Percentiles rank a stretch among this genome's conserved stretches.
phyloP scores from a whole-genome alignment of 768 basidiomycete genomes.

The Russula abietina region DNA sequence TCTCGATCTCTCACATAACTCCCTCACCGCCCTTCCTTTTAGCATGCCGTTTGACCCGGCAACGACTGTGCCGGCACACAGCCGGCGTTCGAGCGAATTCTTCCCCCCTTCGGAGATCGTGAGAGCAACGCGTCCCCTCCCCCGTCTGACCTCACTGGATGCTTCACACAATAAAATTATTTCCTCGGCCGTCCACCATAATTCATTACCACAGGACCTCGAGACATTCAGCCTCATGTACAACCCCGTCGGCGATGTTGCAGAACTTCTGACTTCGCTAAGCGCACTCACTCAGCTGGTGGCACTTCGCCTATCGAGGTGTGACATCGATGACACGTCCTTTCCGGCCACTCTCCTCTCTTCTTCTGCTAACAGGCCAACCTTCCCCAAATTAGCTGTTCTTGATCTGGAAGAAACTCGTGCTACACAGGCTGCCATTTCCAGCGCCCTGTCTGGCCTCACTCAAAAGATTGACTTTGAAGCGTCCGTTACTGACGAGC shows the following conservation, averaged over 20 bases:
- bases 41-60: slow-evolving; percentile 44
- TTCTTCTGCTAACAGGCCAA: slow-evolving; percentile 24
- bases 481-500: slow-evolving; percentile 40
- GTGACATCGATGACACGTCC: slow-evolving; percentile 52
- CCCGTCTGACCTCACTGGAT: slow-evolving; percentile 57
- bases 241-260: slow-evolving; percentile 52
- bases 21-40: slow-evolving; percentile 55
- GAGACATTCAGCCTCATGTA: slow-evolving; percentile 56
- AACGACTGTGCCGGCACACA: slow-evolving; percentile 27
- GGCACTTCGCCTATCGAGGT: slow-evolving; percentile 16
- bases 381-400: slow-evolving; percentile 48
- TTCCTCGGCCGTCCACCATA: slow-evolving; percentile 47
- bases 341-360: slow-evolving; percentile 39
- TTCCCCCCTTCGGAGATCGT: slow-evolving; percentile 52
- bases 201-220: slow-evolving; percentile 47
- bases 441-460: slow-evolving; percentile 41
- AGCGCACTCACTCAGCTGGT: slow-evolving; percentile 19
- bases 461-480: slow-evolving; percentile 51
- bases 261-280: slow-evolving; percentile 14
- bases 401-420: slow-evolving; percentile 66
- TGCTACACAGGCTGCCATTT: slow-evolving; percentile 43
- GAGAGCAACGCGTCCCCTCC: slow-evolving; percentile 59
- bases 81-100: slow-evolving; percentile 45
- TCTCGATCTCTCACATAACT: slow-evolving; percentile 70
- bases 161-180: slow-evolving; percentile 62